Evolutionary conservation across 176 grass and related monocot genomes (phyloP), one percentile per base, ranked within the genome.

Genomic region (Musa schizocarpa): DNA sequence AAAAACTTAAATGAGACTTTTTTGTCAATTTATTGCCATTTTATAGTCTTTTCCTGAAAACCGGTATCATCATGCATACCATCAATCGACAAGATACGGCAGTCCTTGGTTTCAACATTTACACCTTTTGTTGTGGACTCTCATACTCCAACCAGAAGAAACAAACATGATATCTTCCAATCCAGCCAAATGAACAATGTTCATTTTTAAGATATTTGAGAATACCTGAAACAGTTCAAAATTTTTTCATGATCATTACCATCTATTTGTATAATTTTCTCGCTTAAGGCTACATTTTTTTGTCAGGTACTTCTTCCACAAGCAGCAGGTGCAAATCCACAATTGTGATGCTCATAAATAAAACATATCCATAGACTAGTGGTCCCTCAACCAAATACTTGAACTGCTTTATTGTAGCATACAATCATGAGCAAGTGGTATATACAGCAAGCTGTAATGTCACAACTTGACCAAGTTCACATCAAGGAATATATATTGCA

Each of bases 261-360:
- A 27, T 2, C 26, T 2, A 27, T 27, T 27, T 27, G 2, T 27
- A 27, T 27, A 27, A 27, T 27, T 27, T 27, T 27, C 26, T 27
- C 26, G 1, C 26, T 27, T 27, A 27, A 1, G 26, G 26, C 26
- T 27, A 27, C 26, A 27, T 27, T 27, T 27, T 27, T 27, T 27
- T 61, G 6, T 61, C 16, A 13, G 17, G 13, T 1, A n/a, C 19
- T n/a, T 6, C 57, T 61, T 67, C 26, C 26, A 67, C 23, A 29
- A 29, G 65, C 25, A 67, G 13, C 26, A 29, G 1, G 8, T 67
- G 14, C 9, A 21, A 34, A 2, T 11, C 65, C 65, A 67, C 65
- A 67, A 67, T 21, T 67, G 65, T 67, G 65, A 67, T 43, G 65
- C 25, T 29, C 34, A 67, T 67, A 34, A 11, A 67, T 67, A 67